A percentile compares a stretch with the other conserved stretches of the same genome.
Conservation (phyloP, 257 asterid genomes). For the Haberlea rhodopensis region DNA sequence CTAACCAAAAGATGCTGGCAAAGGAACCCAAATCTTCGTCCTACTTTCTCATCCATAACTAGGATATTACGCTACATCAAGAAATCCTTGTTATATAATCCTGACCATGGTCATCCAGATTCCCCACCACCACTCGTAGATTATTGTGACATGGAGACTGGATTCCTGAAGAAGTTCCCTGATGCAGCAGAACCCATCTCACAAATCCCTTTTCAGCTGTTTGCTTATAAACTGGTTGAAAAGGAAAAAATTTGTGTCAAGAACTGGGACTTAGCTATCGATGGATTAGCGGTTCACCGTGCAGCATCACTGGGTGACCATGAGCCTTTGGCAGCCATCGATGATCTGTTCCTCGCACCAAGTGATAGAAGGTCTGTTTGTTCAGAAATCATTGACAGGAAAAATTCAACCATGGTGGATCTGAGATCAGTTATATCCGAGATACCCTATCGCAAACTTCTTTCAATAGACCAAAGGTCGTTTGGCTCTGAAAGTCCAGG, state of each 20-base stretch:
- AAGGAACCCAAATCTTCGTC: conserved; percentile 55
- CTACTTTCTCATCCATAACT: conserved; percentile 68
- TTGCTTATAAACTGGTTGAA: conserved; percentile 59
- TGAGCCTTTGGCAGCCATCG: conserved; percentile 56
- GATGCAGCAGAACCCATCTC: conserved; percentile 46
- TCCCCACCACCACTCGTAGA: conserved; percentile 81
- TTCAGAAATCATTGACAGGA: conserved; percentile 63
- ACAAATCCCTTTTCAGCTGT: conserved; percentile 77
- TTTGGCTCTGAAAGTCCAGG: conserved; percentile 51
- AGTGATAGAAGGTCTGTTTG: conserved; percentile 62
- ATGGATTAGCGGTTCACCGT: conserved; percentile 31
- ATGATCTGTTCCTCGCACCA: conserved; percentile 61
- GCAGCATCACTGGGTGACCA: conserved; percentile 45
- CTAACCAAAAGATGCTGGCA: conserved; percentile 87
- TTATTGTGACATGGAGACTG: conserved; percentile 68
- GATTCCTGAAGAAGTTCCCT: conserved; percentile 45
- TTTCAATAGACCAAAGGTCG: conserved; percentile 42
- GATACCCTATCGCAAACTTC: conserved; percentile 37
- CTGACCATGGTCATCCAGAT: conserved; percentile 82
- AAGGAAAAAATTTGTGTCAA: conserved; percentile 48
- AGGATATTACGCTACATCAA: conserved; percentile 73
- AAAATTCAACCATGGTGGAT: conserved; percentile 36
- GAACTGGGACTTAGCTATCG: conserved; percentile 45
- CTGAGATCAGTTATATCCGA: conserved; percentile 61
- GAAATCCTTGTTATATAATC: conserved; percentile 57